Base-by-base conservation (phyloP, 345 rosid species). In the Moringa oleifera region DNA sequence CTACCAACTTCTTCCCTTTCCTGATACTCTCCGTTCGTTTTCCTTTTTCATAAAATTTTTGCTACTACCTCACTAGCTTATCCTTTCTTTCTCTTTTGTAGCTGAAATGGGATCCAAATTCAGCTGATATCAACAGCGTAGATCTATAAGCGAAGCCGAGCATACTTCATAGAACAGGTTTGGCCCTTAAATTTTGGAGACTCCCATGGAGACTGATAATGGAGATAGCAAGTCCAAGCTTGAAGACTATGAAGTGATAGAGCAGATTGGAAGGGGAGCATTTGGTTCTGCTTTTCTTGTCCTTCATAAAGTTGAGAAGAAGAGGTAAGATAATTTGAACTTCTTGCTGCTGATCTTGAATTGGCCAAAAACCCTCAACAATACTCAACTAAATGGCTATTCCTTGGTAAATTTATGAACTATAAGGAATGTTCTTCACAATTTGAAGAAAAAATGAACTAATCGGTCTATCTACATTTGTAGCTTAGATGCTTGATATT, bases 211-310 rank as follows among this genome's bases (percentile, higher is more conserved):
- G 63, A 25, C 78, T 49, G 82, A 77, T 33, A 65, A 58, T 41
- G 70, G 79, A 21, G 86, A 83, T 56, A 53, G 54, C 41, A 84
- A 75, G 84, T 81, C 88, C 53, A 88, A 83, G 77, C 76, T 80
- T 83, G 88, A 87, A 62, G 88, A 80, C 62, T 94, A 86, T 74
- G 83, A 80, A 76, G 77, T 88, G n/a, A 68, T 88, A 53, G 93
- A 90, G 78, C 96, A 90, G 80, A 90, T 86, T 76, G 88, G 85
- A 56, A 83, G 92, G 71, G 91, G 93, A 64, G 83, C 96, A 47
- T 90, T 77, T 69, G 83, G 89, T 57, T 76, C 99, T 57, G 92
- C 96, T 74, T 90, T 88, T 77, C 87, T 94, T 25, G 82, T 94
- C 70, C 93, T 86, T 18, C 96, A 90, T 73, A 75, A 81, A 65